phyloP scores from a whole-genome alignment of 768 basidiomycete species.

The Candolleomyces eurysporus region DNA sequence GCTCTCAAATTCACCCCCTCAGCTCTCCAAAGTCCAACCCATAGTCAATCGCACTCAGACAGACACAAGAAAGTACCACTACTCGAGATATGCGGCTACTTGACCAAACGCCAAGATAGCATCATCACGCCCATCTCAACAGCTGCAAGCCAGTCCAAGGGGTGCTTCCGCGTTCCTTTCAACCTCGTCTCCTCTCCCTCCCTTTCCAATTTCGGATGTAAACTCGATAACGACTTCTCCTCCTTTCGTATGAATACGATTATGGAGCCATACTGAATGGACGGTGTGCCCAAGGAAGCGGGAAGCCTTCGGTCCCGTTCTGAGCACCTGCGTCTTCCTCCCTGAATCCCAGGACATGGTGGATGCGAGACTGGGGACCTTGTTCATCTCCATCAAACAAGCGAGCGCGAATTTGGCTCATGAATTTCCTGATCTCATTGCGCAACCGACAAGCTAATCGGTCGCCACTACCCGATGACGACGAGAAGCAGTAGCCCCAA shows the following conservation, averaged over 20 bases:
- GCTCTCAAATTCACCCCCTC: conserved; percentile 44
- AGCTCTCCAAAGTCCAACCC: too few relatives aligned
- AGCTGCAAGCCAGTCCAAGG: too few relatives aligned
- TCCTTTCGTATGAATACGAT: too few relatives aligned
- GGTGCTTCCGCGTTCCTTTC: too few relatives aligned
- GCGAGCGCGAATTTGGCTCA: conserved; percentile 50
- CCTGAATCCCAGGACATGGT: conserved; percentile 15
- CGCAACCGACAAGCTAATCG: too few relatives aligned
- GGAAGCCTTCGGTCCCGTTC: conserved; percentile 37
- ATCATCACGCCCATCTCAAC: conserved; percentile 58
- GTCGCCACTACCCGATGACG: background rate
- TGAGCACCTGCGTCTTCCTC: conserved; percentile 55
- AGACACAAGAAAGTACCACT: too few relatives aligned
- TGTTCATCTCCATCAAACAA: conserved; percentile 72
- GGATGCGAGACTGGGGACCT: conserved; percentile 65
- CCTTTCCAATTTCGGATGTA: too few relatives aligned
- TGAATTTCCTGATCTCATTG: conserved; percentile 25
- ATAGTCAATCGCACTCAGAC: background rate
- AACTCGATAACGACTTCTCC: too few relatives aligned
- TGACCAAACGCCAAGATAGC: conserved; percentile 12
- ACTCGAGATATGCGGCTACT: conserved; percentile 32
- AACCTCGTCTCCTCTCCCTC: too few relatives aligned
- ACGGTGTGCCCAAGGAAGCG: conserved; percentile 27
- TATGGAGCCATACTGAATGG: conserved; percentile 44
- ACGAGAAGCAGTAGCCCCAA: too few relatives aligned